phyloP scores from a whole-genome alignment of 805 yeast species.

The Nadsonia fulvescens region DNA sequence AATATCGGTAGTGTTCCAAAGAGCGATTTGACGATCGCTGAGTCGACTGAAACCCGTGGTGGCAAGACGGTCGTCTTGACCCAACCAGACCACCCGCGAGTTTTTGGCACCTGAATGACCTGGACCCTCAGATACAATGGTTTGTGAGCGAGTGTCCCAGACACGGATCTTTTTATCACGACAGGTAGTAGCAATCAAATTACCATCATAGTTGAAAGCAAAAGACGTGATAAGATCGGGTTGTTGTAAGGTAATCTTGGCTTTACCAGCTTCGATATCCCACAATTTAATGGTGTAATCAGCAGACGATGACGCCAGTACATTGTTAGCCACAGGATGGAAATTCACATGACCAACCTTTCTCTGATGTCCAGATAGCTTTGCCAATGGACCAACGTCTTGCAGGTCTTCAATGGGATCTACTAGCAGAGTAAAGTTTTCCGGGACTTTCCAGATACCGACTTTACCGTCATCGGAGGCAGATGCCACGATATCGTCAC shows the following conservation, averaged over 20 bases:
- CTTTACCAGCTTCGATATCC: slow-evolving; percentile 66
- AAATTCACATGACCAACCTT: slow-evolving; percentile 85
- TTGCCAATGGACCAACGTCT: slow-evolving; percentile 55
- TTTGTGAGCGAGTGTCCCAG: slow-evolving; percentile 74
- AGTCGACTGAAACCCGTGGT: slow-evolving; percentile 90
- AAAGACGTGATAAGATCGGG: slow-evolving; percentile 87
- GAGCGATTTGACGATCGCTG: slow-evolving; percentile 87
- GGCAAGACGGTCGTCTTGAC: slow-evolving; percentile 63
- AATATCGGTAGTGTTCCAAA: slow-evolving; percentile 73
- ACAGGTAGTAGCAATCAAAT: slow-evolving; percentile 69
- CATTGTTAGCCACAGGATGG: slow-evolving; percentile 77
- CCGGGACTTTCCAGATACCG: slow-evolving; percentile 77
- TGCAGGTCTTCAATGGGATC: slow-evolving; percentile 33
- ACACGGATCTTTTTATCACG: slow-evolving; percentile 81
- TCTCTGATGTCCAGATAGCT: slow-evolving; percentile 70
- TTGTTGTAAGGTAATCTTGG: slow-evolving; percentile 58
- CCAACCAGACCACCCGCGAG: slow-evolving; percentile 79
- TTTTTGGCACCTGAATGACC: slow-evolving; percentile 91
- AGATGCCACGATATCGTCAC: slow-evolving; percentile 55
- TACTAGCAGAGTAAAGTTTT: slow-evolving; percentile 38
- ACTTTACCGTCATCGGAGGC: slow-evolving; percentile 73
- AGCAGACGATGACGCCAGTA: slow-evolving; percentile 76
- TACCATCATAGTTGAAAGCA: slow-evolving; percentile 79
- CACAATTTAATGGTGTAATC: slow-evolving; percentile 86
- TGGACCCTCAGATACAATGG: slow-evolving; percentile 61